These are phyloP conservation scores for Friedmanniomyces endolithicus DNA, from an alignment of 495 filamentous ascomycete species.

Conservation along the genomic window DNA sequence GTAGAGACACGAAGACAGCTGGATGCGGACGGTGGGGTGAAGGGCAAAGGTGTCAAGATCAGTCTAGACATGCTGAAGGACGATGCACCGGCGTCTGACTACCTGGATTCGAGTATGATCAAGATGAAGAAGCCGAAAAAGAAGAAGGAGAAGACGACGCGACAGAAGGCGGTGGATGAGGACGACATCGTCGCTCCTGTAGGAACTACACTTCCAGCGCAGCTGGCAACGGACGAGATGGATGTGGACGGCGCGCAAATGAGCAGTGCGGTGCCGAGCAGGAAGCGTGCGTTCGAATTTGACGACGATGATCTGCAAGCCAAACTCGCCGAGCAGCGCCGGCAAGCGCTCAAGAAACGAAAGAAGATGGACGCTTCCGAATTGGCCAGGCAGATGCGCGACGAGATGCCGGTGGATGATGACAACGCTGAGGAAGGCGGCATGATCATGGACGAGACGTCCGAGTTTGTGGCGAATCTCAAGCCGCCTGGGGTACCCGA, in stretches of 20 bases:
- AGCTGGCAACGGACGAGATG: conserved; percentile 47
- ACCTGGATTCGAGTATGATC: conserved; percentile 69
- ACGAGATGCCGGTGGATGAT: conserved; percentile 52
- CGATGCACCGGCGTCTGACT: conserved; percentile 67
- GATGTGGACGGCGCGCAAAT: conserved; percentile 51
- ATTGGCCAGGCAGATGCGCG: conserved; percentile 65
- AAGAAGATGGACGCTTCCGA: conserved; percentile 75
- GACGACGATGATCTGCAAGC: conserved; percentile 87
- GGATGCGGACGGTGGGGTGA: conserved; percentile 40
- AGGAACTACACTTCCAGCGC: conserved; percentile 28
- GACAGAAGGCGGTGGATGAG: conserved; percentile 55
- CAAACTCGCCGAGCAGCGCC: conserved; percentile 65
- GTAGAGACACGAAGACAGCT: conserved; percentile 51
- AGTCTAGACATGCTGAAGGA: conserved; percentile 61
- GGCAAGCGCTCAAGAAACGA: conserved; percentile 75
- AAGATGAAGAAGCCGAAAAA: conserved; percentile 92
- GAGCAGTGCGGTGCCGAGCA: conserved; percentile 27
- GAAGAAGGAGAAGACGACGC: conserved; percentile 50
- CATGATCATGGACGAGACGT: conserved; percentile 84
- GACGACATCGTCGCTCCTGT: conserved; percentile 53
- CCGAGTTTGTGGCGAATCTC: conserved; percentile 82
- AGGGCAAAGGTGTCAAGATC: conserved; percentile 54
- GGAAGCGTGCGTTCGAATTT: conserved; percentile 58
- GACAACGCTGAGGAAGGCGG: conserved; percentile 50
- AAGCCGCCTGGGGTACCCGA: conserved; percentile 58